Evolutionary conservation across 2,329 filamentous ascomycete genomes (phyloP).

Genomic region (Phoma sp.): DNA sequence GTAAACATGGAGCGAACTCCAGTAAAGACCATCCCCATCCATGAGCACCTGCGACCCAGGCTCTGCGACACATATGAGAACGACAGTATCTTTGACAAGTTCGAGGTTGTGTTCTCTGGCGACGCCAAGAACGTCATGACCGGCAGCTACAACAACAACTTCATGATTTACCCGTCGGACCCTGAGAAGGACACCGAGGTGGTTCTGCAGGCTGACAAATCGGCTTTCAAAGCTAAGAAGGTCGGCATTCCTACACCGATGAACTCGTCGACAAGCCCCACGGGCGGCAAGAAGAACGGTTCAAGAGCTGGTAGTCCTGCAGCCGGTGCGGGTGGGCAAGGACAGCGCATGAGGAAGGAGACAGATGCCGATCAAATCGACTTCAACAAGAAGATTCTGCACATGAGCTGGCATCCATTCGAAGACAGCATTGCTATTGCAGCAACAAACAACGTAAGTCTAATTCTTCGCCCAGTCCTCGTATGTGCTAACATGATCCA

Average conservation of each 20-base stretch:
- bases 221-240: conserved; percentile 99
- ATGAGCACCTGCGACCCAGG: conserved; percentile 91
- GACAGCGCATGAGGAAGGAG: conserved; percentile 97
- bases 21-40: conserved; percentile 97
- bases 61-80: conserved; percentile 99
- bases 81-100: conserved; percentile 99
- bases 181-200: conserved; percentile 96
- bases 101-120: conserved; percentile 98
- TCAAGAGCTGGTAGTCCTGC: conserved; percentile 90
- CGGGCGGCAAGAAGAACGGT: conserved; percentile 80
- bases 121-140: conserved; percentile 99
- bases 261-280: conserved; percentile 79
- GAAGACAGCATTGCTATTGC: conserved; percentile 99
- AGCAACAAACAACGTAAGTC: conserved; percentile 96
- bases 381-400: conserved; percentile 99
- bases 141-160: conserved; percentile 99
- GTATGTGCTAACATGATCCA: conserved; percentile 34
- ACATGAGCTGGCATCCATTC: conserved; percentile 99
- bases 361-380: conserved; percentile 99
- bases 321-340: conserved; percentile 72
- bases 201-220: conserved; percentile 96
- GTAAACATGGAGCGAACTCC: conserved; percentile 99
- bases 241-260: conserved; percentile 97
- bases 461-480: background rate
- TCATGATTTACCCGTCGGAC: conserved; percentile 99